Conservation (phyloP, 2,329 filamentous ascomycete species). For the Claviceps paspali region DNA sequence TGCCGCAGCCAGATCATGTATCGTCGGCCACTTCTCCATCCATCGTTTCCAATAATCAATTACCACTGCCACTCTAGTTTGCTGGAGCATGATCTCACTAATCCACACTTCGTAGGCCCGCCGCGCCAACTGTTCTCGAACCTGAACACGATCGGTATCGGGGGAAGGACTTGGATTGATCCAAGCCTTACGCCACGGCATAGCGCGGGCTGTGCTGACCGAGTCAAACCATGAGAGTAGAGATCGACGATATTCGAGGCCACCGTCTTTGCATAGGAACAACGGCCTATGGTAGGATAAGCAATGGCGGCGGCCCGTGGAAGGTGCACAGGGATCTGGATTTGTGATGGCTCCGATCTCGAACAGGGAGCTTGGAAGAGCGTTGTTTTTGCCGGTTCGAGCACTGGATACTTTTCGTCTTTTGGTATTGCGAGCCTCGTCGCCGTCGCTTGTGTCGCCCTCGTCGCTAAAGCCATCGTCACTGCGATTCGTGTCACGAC, state of each 20-base stretch:
- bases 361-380: slow-evolving; percentile 5
- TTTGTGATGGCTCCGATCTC: slow-evolving; percentile 1
- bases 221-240: slow-evolving; percentile 38
- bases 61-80: slow-evolving; percentile 46
- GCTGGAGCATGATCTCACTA: slow-evolving; percentile 52
- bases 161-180: slow-evolving; percentile 23
- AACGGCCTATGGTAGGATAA: slow-evolving; percentile 32
- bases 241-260: slow-evolving; percentile 16
- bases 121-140: slow-evolving; percentile 29
- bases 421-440: slow-evolving; percentile 2
- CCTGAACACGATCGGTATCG: slow-evolving; percentile 14
- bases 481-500: background rate
- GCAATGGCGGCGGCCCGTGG: slow-evolving; percentile 8
- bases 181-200: slow-evolving; percentile 47
- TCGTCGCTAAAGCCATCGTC: slow-evolving; percentile 1
- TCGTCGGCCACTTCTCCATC: slow-evolving; percentile 45
- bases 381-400: background rate
- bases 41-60: slow-evolving; percentile 49
- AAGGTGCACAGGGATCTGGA: slow-evolving; percentile 7
- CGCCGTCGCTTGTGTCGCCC: background rate
- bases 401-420: slow-evolving; percentile 4
- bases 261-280: slow-evolving; percentile 25
- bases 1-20: slow-evolving; percentile 39
- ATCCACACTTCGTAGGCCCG: slow-evolving; percentile 54
- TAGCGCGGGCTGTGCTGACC: slow-evolving; percentile 29